Base-by-base conservation (phyloP, 192 early-diverging fungal genomes). In the Tieghemiomyces parasiticus region DNA sequence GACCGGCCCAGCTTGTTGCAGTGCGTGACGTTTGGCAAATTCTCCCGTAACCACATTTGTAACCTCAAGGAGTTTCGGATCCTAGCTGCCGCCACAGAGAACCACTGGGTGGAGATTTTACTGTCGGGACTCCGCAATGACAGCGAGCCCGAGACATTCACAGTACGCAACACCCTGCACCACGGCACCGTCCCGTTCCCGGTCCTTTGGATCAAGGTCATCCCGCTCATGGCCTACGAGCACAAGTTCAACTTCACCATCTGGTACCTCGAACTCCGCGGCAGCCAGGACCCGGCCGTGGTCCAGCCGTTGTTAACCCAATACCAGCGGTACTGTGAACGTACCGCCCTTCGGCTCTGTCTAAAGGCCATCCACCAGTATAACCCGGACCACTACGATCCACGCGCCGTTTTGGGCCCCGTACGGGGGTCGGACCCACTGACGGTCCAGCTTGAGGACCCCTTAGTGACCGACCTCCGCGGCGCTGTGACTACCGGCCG, bases 61-160 rank as follows among this genome's bases (percentile, higher is more conserved):
- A 98, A 98, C 66, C 69, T 98, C 28, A 95, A 92, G 56, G 91
- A 96, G 73, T 96, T 98, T 77, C 92, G 90, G 71, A 85, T 98
- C 4, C 92, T 73, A 70, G 95, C 91, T 42, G 95, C 93, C 14
- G 66, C 93, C 66, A 64, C 78, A 0, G 78, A 81, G 29, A 77
- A 86, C 55, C 86, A 90, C 63, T 91, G 95, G 93, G 74, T 80
- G 44, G 91, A 95, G 69, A 71, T 97, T 8, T 74, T 95, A 24
- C 81, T 84, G 62, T 78, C 71, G 52, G 84, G 83, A 79, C 63
- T 88, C 26, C 71, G 76, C 13, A 83, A 88, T 61, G 78, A 88
- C 64, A 78, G 69, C 63, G 85, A 94, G 65, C 74, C 86, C 19
- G 95, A 98, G 72, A 87, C 84, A 0, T 94, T 98, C 59, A 73